phyloP scores from a whole-genome alignment of 2,329 filamentous ascomycete genomes.

The Dothiorella sarmentorum region DNA sequence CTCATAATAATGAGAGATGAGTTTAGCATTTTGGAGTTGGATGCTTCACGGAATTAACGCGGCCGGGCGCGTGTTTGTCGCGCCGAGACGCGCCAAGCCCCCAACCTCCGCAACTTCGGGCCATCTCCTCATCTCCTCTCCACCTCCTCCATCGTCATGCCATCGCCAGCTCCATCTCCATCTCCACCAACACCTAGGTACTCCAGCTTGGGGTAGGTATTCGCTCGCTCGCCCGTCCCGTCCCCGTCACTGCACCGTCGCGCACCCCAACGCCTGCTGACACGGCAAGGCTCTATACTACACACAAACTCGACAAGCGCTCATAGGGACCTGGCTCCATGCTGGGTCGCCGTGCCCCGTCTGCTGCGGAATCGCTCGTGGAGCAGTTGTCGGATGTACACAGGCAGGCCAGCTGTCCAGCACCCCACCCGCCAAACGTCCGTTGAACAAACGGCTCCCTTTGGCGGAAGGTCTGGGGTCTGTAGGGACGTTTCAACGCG shows the following conservation, averaged over 20 bases:
- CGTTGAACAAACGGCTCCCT: background rate
- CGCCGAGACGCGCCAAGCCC: background rate
- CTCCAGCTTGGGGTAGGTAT: background rate
- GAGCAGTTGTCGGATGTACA: background rate
- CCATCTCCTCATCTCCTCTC: background rate
- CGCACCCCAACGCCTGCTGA: background rate
- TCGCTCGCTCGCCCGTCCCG: background rate
- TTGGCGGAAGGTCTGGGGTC: conserved; percentile 5
- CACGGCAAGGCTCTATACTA: background rate
- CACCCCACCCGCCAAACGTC: background rate
- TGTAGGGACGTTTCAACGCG: background rate
- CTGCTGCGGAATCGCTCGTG: background rate
- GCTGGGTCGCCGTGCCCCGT: background rate
- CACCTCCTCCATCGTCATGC: background rate
- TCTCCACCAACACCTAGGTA: background rate
- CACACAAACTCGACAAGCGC: background rate
- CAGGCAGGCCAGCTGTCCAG: background rate
- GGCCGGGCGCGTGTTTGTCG: no score
- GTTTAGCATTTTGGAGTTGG: no score
- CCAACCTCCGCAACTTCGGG: background rate
- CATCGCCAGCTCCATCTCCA: no score
- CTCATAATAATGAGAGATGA: no score
- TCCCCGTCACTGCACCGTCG: background rate
- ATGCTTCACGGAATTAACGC: no score
- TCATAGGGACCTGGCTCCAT: background rate